Evolutionary conservation across 768 basidiomycete genomes (phyloP).

Genomic region (Rubroboletus pulcherrimus): DNA sequence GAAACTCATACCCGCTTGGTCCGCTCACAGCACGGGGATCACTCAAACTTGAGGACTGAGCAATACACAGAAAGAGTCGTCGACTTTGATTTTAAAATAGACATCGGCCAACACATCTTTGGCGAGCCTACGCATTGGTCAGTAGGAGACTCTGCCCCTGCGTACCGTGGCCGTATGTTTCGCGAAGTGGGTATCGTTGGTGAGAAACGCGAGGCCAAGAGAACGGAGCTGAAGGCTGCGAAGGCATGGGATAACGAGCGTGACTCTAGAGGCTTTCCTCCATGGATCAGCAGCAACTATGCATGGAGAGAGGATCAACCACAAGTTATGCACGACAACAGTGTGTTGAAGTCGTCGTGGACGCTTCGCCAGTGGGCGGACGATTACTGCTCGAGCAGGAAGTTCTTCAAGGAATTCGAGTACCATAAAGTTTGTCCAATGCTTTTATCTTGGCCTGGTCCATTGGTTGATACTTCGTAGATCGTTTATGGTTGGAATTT

Average conservation of each 20-base stretch:
- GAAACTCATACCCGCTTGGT: conserved; percentile 53
- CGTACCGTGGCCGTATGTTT: conserved; percentile 62
- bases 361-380: conserved; percentile 78
- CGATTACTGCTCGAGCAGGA: conserved; percentile 69
- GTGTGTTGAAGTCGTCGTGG: conserved; percentile 50
- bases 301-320: conserved; percentile 33
- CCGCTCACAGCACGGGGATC: conserved; percentile 33
- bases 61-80: conserved; percentile 54
- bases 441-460: not conserved
- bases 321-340: conserved; percentile 18
- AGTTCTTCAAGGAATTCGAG: conserved; percentile 73
- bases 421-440: conserved; percentile 54
- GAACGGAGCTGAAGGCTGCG: conserved; percentile 40
- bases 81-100: conserved; percentile 70
- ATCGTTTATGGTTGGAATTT: conserved; percentile 61
- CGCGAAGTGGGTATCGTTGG: conserved; percentile 46
- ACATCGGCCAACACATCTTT: conserved; percentile 43
- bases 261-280: conserved; percentile 46
- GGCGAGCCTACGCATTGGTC: conserved; percentile 52
- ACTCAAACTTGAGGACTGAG: conserved; percentile 38
- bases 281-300: conserved; percentile 40
- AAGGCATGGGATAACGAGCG: conserved; percentile 46
- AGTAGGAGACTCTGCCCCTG: conserved; percentile 58
- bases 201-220: conserved; percentile 38
- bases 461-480: conserved; percentile 33